phyloP scores from a whole-genome alignment of 495 filamentous ascomycete species.

The Acidomyces sp. region DNA sequence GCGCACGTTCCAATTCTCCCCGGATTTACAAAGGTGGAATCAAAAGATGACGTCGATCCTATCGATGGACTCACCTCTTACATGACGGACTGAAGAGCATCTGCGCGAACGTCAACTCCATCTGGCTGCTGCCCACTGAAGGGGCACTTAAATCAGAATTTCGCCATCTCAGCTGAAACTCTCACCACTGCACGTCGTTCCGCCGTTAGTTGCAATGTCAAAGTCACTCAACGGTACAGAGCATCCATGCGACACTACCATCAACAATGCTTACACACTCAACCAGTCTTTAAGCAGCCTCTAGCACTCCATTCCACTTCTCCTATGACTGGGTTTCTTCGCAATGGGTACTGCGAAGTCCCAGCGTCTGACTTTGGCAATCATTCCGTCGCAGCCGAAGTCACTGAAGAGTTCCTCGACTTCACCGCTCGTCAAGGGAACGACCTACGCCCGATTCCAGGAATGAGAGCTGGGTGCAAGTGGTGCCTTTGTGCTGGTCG shows the following conservation, averaged over 20 bases:
- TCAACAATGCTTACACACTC: constrained; percentile 4
- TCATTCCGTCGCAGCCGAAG: constrained; percentile 30
- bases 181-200: too few relatives aligned
- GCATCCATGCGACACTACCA: neutral
- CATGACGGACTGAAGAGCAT: too few relatives aligned
- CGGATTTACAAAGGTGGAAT: too few relatives aligned
- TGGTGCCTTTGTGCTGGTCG: constrained; percentile 46
- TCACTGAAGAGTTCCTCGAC: constrained; percentile 48
- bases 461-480: constrained; percentile 42
- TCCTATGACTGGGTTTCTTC: constrained; percentile 47
- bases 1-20: too few relatives aligned
- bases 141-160: too few relatives aligned
- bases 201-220: constrained; percentile 17
- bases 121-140: too few relatives aligned
- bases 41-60: too few relatives aligned
- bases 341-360: constrained; percentile 46
- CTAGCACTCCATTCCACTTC: constrained; percentile 41
- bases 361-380: constrained; percentile 32
- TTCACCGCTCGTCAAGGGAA: constrained; percentile 45
- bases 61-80: too few relatives aligned
- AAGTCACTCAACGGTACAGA: constrained; percentile 20
- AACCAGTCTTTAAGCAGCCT: constrained; percentile 43
- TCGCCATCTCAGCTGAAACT: too few relatives aligned
- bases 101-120: too few relatives aligned
- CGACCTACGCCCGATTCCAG: constrained; percentile 36